phyloP scores from a whole-genome alignment of 83 land plant species.

The Picea engelmannii region DNA sequence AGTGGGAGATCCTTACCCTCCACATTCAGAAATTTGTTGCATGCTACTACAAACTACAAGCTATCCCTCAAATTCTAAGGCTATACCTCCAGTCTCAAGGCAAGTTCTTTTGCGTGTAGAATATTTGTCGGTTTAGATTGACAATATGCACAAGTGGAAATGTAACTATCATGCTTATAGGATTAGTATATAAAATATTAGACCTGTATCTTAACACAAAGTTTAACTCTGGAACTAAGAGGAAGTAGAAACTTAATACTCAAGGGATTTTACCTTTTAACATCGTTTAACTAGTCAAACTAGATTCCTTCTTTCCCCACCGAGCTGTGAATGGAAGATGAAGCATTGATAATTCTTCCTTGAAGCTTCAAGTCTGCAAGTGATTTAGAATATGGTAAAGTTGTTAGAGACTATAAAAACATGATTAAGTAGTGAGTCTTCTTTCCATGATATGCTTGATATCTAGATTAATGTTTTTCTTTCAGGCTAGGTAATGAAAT shows the following conservation, averaged over 20 bases:
- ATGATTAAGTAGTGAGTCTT: too few species aligned
- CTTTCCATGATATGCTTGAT: too few species aligned
- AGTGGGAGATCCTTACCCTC: too few species aligned
- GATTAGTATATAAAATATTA: not conserved
- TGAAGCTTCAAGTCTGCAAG: conserved; percentile 16
- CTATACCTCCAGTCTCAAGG: conserved; percentile 42
- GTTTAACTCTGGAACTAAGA: not conserved
- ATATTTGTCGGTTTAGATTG: conserved; percentile 69
- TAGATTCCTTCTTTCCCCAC: conserved; percentile 47
- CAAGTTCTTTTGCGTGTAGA: conserved; percentile 57
- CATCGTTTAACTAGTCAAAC: conserved; percentile 30
- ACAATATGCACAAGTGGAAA: conserved; percentile 62
- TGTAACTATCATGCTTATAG: conserved; percentile 14
- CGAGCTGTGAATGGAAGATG: conserved; percentile 68
- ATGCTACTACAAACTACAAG: too few species aligned
- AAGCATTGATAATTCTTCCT: conserved; percentile 76
- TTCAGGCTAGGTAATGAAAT: too few species aligned
- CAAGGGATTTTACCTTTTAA: conserved; percentile 5
- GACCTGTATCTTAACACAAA: too few species aligned
- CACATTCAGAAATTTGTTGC: too few species aligned
- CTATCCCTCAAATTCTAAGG: too few species aligned
- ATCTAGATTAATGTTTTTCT: too few species aligned
- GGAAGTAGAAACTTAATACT: not conserved
- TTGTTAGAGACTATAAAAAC: too few species aligned
- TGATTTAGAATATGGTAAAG: too few species aligned